phyloP scores from a whole-genome alignment of 495 filamentous ascomycete genomes.

The Bombardia bombarda region DNA sequence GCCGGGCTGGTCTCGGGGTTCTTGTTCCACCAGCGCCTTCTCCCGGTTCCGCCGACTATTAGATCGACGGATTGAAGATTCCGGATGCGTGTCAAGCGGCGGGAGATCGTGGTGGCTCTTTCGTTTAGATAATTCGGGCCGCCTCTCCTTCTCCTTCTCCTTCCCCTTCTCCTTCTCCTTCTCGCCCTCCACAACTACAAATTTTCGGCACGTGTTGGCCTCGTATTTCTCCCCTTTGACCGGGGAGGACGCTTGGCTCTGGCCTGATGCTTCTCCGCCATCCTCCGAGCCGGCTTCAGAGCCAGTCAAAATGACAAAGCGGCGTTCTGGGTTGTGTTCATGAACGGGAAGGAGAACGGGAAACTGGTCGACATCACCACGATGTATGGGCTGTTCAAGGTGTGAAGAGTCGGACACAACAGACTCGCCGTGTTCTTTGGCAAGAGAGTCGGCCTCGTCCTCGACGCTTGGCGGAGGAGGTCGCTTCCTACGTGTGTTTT shows the following conservation, averaged over 20 bases:
- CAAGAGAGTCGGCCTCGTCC: slow-evolving; percentile 37
- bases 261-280: background rate
- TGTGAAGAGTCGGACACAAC: slow-evolving; percentile 11
- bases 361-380: slow-evolving; percentile 35
- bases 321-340: slow-evolving; percentile 39
- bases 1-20: slow-evolving; percentile 1
- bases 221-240: slow-evolving; percentile 25
- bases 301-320: slow-evolving; percentile 34
- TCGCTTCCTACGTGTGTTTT: slow-evolving; percentile 3
- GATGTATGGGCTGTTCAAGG: slow-evolving; percentile 33
- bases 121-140: slow-evolving; percentile 19
- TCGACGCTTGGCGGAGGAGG: slow-evolving; percentile 38
- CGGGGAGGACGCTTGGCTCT: background rate
- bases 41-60: slow-evolving; percentile 16
- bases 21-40: slow-evolving; percentile 15
- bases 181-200: slow-evolving; percentile 16
- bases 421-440: slow-evolving; percentile 31
- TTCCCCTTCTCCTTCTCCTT: slow-evolving; percentile 10
- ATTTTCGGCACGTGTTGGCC: slow-evolving; percentile 35
- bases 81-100: slow-evolving; percentile 21
- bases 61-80: slow-evolving; percentile 10
- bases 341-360: slow-evolving; percentile 32
- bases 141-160: slow-evolving; percentile 14
- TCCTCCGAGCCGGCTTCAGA: slow-evolving; percentile 17
- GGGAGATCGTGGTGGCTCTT: slow-evolving; percentile 32